These are phyloP conservation scores for Aspergillus intermedius DNA, from an alignment of 2,329 filamentous ascomycete species.

Conservation along the genomic window DNA sequence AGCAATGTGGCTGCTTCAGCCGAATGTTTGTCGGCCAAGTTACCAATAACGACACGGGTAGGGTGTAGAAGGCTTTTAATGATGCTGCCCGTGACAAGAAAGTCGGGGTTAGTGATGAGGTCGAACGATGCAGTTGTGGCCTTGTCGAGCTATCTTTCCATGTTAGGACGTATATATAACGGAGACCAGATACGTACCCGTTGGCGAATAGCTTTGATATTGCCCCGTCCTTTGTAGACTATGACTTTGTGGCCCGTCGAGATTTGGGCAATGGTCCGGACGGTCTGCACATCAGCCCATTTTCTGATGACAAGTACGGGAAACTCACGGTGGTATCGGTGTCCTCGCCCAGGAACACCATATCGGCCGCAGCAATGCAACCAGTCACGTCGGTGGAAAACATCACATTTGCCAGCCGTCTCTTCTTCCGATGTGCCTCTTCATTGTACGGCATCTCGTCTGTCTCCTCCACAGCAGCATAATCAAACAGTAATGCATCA, in stretches of 20 bases:
- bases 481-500: conserved; percentile 16
- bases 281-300: not conserved
- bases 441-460: not conserved
- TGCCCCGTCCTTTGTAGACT: conserved; percentile 8
- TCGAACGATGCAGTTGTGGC: conserved; percentile 7
- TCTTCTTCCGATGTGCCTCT: not conserved
- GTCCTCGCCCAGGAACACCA: conserved; percentile 14
- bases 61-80: conserved; percentile 11
- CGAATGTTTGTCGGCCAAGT: conserved; percentile 11
- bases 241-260: conserved; percentile 15
- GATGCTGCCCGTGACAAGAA: conserved; percentile 11
- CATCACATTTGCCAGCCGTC: conserved; percentile 9
- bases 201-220: not conserved
- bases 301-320: not conserved
- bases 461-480: not conserved
- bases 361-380: conserved; percentile 10
- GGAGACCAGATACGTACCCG: not conserved
- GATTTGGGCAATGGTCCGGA: conserved; percentile 12
- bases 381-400: conserved; percentile 15
- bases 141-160: not conserved
- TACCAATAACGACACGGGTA: conserved; percentile 13
- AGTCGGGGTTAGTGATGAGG: conserved; percentile 16
- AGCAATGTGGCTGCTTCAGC: conserved; percentile 8
- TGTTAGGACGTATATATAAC: not conserved
- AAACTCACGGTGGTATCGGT: not conserved